Percentiles rank a stretch among this genome's conserved stretches.
Conservation (phyloP, 208 protist genomes). For the Trypanosoma caninum region DNA sequence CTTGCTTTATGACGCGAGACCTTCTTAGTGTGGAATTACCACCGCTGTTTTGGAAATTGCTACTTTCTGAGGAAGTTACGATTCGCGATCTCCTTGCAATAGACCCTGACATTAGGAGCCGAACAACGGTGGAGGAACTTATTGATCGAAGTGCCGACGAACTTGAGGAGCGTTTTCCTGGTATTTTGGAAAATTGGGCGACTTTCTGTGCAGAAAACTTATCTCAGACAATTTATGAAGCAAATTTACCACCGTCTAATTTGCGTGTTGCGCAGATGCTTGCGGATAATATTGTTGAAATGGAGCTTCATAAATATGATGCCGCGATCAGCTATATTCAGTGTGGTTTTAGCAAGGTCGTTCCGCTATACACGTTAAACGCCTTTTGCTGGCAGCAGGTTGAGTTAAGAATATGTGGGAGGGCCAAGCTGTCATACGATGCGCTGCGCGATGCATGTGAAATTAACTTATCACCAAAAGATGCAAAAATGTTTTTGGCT, state of each 20-base stretch:
- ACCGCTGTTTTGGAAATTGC: slow-evolving; percentile 90
- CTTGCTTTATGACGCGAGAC: slow-evolving; percentile 88
- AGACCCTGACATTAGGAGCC: slow-evolving; percentile 53
- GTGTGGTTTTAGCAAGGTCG: slow-evolving; percentile 73
- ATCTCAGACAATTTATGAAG: slow-evolving; percentile 29
- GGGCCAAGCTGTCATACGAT: slow-evolving; percentile 69
- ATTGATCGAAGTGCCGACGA: slow-evolving; percentile 68
- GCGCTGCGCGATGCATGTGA: slow-evolving; percentile 73
- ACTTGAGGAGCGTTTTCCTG: slow-evolving; percentile 81
- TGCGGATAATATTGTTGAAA: slow-evolving; percentile 49
- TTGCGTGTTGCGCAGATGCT: slow-evolving; percentile 48
- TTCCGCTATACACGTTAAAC: slow-evolving; percentile 79
- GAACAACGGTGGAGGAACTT: slow-evolving; percentile 55
- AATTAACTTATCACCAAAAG: slow-evolving; percentile 49
- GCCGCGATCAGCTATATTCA: slow-evolving; percentile 70
- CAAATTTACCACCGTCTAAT: slow-evolving; percentile 50
- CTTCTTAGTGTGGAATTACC: slow-evolving; percentile 91
- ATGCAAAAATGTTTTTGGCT: slow-evolving; percentile 64
- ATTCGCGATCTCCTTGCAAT: slow-evolving; percentile 57
- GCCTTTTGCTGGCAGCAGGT: slow-evolving; percentile 87
- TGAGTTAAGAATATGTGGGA: slow-evolving; percentile 76
- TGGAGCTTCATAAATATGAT: slow-evolving; percentile 66
- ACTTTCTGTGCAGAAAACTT: slow-evolving; percentile 39
- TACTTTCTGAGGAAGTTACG: slow-evolving; percentile 67
- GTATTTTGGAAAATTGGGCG: slow-evolving; percentile 49